phyloP scores from a whole-genome alignment of 2,329 filamentous ascomycete species.

The Nemania serpens region DNA sequence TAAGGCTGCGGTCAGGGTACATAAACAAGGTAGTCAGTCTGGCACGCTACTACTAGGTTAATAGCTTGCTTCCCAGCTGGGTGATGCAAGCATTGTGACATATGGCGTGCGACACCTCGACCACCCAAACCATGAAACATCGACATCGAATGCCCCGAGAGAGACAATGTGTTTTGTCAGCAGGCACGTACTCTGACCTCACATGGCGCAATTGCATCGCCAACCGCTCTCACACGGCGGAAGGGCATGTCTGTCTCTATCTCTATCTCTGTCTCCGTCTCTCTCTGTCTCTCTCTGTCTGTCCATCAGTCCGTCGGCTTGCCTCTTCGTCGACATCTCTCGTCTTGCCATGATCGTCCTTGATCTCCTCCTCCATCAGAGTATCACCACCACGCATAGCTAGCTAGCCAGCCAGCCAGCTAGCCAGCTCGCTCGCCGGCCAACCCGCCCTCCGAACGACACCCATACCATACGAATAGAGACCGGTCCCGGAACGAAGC shows the following conservation, averaged over 20 bases:
- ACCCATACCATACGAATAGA: no score
- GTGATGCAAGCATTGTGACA: constrained; percentile 28
- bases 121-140: constrained; percentile 21
- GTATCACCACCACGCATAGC: not conserved
- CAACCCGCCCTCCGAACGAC: not conserved
- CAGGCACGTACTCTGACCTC: constrained; percentile 19
- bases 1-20: no score
- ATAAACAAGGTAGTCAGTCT: no score
- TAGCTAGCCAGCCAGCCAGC: not conserved
- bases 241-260: not conserved
- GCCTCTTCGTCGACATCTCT: not conserved
- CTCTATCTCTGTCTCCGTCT: no score
- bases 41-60: not conserved
- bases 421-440: not conserved
- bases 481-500: not conserved
- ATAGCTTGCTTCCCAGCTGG: constrained; percentile 2
- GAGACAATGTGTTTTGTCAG: constrained; percentile 20
- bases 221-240: constrained; percentile 9
- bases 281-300: no score
- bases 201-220: constrained; percentile 28
- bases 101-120: constrained; percentile 28
- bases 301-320: no score
- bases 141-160: constrained; percentile 7
- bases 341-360: constrained; percentile 4
- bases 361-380: not conserved